These are phyloP conservation scores for Datisca glomerata DNA, from an alignment of 306 rosid species.

Conservation along the genomic window DNA sequence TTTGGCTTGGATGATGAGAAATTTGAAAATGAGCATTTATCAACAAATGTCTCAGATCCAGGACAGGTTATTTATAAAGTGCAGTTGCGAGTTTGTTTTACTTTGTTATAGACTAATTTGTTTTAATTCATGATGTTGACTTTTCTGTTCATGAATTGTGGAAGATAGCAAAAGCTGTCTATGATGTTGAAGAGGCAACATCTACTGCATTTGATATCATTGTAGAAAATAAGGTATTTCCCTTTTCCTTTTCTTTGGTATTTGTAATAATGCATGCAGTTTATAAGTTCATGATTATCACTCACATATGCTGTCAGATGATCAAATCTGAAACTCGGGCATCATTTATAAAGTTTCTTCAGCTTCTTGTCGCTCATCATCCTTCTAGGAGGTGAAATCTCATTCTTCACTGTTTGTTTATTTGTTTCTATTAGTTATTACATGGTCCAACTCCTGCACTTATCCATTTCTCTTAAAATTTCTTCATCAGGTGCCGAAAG, in stretches of 20 bases:
- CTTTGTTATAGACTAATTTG: constrained; percentile 5
- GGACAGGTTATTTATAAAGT: constrained; percentile 51
- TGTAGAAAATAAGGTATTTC: constrained; percentile 56
- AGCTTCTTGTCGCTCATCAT: constrained; percentile 79
- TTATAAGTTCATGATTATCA: background rate
- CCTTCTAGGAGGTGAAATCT: constrained; percentile 69
- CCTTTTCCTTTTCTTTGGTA: constrained; percentile 3
- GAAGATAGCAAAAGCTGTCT: constrained; percentile 81
- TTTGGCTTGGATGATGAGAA: constrained; percentile 70
- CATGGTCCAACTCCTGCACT: background rate
- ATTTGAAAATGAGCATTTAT: constrained; percentile 74
- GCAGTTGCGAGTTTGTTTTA: constrained; percentile 10
- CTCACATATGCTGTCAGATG: constrained; percentile 37
- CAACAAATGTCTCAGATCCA: constrained; percentile 67
- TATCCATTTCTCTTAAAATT: background rate
- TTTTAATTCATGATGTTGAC: constrained; percentile 20
- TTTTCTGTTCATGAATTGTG: constrained; percentile 15
- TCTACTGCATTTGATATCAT: constrained; percentile 74
- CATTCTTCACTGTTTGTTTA: constrained; percentile 3
- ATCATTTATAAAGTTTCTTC: constrained; percentile 72
- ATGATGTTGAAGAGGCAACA: constrained; percentile 96
- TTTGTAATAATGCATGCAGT: background rate
- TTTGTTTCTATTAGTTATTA: background rate
- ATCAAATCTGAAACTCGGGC: constrained; percentile 74
- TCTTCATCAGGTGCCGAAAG: constrained; percentile 68